phyloP scores from a whole-genome alignment of 352 stramenopile genomes.

The Globisporangium heterothallicum region DNA sequence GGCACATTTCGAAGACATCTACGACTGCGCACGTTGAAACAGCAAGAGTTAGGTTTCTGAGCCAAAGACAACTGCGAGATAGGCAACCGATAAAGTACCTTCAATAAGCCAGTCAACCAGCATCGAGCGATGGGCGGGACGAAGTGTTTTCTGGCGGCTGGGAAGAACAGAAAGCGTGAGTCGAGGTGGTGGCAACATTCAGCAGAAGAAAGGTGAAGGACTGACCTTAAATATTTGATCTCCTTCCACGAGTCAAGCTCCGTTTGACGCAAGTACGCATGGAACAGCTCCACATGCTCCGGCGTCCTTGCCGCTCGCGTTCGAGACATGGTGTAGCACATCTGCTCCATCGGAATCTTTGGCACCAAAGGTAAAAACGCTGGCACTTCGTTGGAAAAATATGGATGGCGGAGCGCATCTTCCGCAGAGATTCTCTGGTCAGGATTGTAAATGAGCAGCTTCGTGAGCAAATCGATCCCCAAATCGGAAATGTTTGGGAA shows the following conservation, averaged over 20 bases:
- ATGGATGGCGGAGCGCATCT: conserved; percentile 77
- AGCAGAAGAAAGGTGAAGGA: neutral
- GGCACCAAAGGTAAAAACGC: conserved; percentile 42
- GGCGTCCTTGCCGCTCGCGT: conserved; percentile 40
- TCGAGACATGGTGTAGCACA: conserved; percentile 60
- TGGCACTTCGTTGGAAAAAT: conserved; percentile 52
- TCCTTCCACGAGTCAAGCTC: conserved; percentile 80
- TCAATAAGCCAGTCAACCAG: conserved; percentile 91
- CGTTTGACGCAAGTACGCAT: conserved; percentile 71
- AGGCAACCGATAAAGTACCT: conserved; percentile 27
- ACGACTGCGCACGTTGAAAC: conserved; percentile 52
- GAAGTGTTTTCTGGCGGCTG: conserved; percentile 76
- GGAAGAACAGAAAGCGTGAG: conserved; percentile 4
- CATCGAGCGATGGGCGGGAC: conserved; percentile 85
- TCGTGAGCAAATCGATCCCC: conserved; percentile 65
- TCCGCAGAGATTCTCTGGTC: conserved; percentile 79
- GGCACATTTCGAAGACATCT: conserved; percentile 91
- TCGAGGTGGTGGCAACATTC: neutral
- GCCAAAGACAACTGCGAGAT: too few relatives aligned
- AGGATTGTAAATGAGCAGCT: conserved; percentile 78
- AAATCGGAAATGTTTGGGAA: conserved; percentile 70
- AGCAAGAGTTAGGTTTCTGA: conserved; percentile 5
- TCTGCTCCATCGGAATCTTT: conserved; percentile 76
- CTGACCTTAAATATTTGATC: conserved; percentile 83
- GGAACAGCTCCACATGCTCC: conserved; percentile 74